Conservation (phyloP, 2,329 filamentous ascomycete species). For the Diaporthe ilicicola region DNA sequence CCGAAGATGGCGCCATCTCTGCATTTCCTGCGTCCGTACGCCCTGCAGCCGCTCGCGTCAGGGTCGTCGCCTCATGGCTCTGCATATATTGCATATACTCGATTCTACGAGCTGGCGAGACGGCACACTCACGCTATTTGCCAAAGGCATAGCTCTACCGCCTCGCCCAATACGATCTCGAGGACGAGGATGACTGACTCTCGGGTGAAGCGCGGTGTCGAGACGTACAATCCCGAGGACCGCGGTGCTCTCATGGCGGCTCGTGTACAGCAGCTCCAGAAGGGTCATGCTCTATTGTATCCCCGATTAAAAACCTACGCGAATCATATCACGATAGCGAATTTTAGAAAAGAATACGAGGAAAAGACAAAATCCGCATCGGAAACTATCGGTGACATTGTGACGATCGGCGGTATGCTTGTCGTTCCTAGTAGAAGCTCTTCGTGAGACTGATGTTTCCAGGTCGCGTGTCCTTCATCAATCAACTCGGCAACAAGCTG, state of each 20-base stretch:
- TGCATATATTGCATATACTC: conserved; percentile 57
- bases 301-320: conserved; percentile 55
- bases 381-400: conserved; percentile 12
- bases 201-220: conserved; percentile 8
- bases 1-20: conserved; percentile 55
- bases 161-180: conserved; percentile 3
- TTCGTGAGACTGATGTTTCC: conserved; percentile 32
- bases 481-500: conserved; percentile 78
- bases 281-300: conserved; percentile 60
- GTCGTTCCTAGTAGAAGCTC: conserved; percentile 36
- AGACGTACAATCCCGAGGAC: conserved; percentile 27
- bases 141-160: conserved; percentile 21
- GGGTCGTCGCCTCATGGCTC: conserved; percentile 39
- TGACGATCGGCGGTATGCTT: conserved; percentile 25
- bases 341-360: conserved; percentile 47
- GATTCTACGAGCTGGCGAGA: conserved; percentile 56
- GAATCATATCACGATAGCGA: conserved; percentile 47
- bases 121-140: background rate
- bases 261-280: conserved; percentile 62
- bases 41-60: conserved; percentile 50
- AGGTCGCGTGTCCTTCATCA: conserved; percentile 80
- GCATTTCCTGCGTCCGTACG: conserved; percentile 65
- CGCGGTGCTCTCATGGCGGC: conserved; percentile 34
- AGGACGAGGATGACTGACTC: background rate
- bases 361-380: conserved; percentile 40